Evolutionary conservation across 2,329 filamentous ascomycete genomes (phyloP).

Genomic region (Huntiella bhutanensis): DNA sequence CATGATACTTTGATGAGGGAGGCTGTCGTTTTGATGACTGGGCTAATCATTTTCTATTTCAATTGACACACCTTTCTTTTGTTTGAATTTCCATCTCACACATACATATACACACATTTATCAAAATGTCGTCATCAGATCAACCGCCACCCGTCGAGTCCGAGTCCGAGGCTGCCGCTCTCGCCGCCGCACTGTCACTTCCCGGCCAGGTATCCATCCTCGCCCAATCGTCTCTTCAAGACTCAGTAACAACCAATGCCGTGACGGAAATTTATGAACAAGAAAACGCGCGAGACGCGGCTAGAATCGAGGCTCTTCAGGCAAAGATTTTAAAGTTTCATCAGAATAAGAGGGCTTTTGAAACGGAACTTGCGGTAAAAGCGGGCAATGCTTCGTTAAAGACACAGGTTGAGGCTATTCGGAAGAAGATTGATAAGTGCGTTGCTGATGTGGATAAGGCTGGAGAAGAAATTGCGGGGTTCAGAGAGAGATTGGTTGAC

Average conservation of each 20-base stretch:
- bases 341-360: conserved; percentile 26
- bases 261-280: conserved; percentile 39
- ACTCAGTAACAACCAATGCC: conserved; percentile 55
- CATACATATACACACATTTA: too few species aligned
- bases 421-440: conserved; percentile 37
- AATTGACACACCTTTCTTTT: too few species aligned
- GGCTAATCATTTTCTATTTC: too few species aligned
- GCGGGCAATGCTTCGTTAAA: conserved; percentile 16
- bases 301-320: conserved; percentile 39
- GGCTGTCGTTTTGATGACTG: too few species aligned
- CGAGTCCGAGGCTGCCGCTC: conserved; percentile 6
- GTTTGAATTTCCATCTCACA: too few species aligned
- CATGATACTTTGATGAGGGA: too few species aligned
- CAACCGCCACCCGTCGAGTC: too few species aligned
- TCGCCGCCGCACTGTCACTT: conserved; percentile 19
- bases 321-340: conserved; percentile 42
- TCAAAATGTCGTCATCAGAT: too few species aligned
- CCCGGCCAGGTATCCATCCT: conserved; percentile 31
- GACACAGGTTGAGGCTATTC: conserved; percentile 30
- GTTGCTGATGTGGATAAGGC: conserved; percentile 45
- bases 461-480: conserved; percentile 58
- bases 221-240: conserved; percentile 77
- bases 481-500: conserved; percentile 63
- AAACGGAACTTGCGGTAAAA: conserved; percentile 27
- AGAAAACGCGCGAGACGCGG: conserved; percentile 44